phyloP scores from a whole-genome alignment of 2,329 filamentous ascomycete genomes.

The Alternaria sp. region DNA sequence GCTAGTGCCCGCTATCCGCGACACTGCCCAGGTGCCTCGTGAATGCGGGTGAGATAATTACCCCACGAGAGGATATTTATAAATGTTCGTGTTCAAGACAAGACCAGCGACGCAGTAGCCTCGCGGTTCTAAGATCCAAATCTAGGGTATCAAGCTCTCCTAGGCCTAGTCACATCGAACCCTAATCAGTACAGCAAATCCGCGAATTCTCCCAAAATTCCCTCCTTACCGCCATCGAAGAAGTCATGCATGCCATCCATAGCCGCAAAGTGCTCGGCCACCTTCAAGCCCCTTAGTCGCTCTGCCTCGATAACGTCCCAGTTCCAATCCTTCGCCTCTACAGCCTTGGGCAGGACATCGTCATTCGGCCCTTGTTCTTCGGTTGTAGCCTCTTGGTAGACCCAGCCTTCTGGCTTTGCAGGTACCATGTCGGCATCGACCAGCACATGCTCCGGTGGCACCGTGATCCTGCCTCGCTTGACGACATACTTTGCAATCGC shows the following conservation, averaged over 20 bases:
- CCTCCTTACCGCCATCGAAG: slow-evolving; percentile 53
- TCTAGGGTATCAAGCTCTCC: neutral
- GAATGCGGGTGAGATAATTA: neutral
- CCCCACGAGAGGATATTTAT: neutral
- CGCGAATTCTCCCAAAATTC: slow-evolving; percentile 52
- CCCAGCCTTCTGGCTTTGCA: slow-evolving; percentile 66
- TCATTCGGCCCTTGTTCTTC: slow-evolving; percentile 17
- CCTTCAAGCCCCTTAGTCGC: slow-evolving; percentile 59
- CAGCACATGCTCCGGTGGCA: slow-evolving; percentile 80
- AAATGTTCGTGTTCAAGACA: neutral
- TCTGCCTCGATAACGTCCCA: slow-evolving; percentile 68
- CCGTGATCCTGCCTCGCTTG: slow-evolving; percentile 71
- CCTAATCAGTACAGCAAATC: slow-evolving; percentile 40
- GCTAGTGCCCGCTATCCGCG: neutral
- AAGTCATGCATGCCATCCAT: slow-evolving; percentile 62
- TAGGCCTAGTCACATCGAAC: neutral
- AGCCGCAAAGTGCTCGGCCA: slow-evolving; percentile 62
- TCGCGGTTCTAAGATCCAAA: neutral
- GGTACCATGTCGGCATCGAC: slow-evolving; percentile 77
- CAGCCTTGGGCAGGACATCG: slow-evolving; percentile 35
- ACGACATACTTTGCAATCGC: slow-evolving; percentile 58
- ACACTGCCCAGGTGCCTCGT: neutral
- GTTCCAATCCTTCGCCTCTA: slow-evolving; percentile 57
- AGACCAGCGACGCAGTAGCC: neutral
- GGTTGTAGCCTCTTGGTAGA: slow-evolving; percentile 21